Evolutionary conservation across 805 yeast genomes (phyloP).

Genomic region (Saccharomyces kudriavzevii): DNA sequence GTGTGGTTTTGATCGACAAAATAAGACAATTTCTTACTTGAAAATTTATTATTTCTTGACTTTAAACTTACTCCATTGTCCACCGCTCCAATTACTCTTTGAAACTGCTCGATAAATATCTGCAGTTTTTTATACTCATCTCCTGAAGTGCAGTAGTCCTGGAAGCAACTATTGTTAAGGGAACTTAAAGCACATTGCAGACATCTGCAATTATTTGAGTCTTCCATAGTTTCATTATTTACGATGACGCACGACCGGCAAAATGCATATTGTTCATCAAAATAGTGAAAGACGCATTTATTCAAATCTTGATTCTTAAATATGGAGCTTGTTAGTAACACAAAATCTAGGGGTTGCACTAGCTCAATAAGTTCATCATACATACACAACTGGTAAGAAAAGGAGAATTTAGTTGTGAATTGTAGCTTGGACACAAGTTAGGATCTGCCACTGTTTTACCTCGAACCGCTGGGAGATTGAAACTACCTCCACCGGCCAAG

Average conservation of each 20-base stretch:
- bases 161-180: conserved; percentile 10
- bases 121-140: not conserved
- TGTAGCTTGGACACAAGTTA: not conserved
- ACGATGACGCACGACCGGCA: conserved; percentile 15
- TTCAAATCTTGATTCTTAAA: not conserved
- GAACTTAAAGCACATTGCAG: conserved; percentile 13
- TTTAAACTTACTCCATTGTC: not conserved
- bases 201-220: conserved; percentile 16
- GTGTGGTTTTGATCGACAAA: conserved; percentile 3
- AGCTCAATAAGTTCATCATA: not conserved
- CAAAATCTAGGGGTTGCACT: not conserved
- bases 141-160: conserved; percentile 5
- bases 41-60: not conserved
- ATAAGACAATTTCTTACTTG: conserved; percentile 2
- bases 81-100: not conserved
- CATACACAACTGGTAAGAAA: not conserved
- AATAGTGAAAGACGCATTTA: conserved; percentile 7
- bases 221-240: conserved; percentile 6
- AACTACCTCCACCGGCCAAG: not conserved
- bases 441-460: not conserved
- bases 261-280: conserved; percentile 7
- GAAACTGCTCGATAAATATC: not conserved
- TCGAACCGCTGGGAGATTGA: not conserved
- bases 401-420: not conserved
- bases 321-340: not conserved